Evolutionary conservation across 345 rosid species (phyloP), one percentile per base, ranked within the genome.

Genomic region (Eutrema yunnanense): DNA sequence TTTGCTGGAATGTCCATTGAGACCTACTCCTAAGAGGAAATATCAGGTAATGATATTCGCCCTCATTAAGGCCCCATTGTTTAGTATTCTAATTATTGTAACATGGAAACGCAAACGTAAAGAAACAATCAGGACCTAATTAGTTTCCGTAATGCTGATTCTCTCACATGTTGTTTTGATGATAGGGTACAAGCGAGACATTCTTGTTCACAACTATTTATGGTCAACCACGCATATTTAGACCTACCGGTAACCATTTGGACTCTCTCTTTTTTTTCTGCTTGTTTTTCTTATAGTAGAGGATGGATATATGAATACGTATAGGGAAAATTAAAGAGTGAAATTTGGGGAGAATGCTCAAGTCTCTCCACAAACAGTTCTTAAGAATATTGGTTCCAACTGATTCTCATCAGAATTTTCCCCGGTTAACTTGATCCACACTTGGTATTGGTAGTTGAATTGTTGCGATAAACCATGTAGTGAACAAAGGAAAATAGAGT

Each of bases 151-250:
- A 36, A 67, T 52, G 29, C 74, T 40, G 42, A 33, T 67, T 46
- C 22, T 51, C 27, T 49, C 8, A 32, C 41, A 41, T 58, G 51
- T 59, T 52, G 14, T 46, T 26, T 60, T 59, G 32, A 49, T 79
- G 46, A 65, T 59, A 88, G 96, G 98, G 97, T 32, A 82, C 95
- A 78, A 81, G 84, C 80, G 86, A 89, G 75, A 81, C 92, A 60
- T 94, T 89, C 84, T 86, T 94, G 69, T 94, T 94, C 82, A 94
- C 98, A 68, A 89, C 97, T 62, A 75, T 86, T 66, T 82, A 94
- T 81, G 98, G 96, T 61, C 84, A 82, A 72, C 98, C 98, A 62
- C 88, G 96, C 84, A 73, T 91, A 14, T 94, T 94, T 84, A 86
- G 96, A 72, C 87, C 98, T 47, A 94, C 98, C 2, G 98, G 97